Base-by-base conservation (phyloP, 768 basidiomycete species). In the Suillus hirtellus region DNA sequence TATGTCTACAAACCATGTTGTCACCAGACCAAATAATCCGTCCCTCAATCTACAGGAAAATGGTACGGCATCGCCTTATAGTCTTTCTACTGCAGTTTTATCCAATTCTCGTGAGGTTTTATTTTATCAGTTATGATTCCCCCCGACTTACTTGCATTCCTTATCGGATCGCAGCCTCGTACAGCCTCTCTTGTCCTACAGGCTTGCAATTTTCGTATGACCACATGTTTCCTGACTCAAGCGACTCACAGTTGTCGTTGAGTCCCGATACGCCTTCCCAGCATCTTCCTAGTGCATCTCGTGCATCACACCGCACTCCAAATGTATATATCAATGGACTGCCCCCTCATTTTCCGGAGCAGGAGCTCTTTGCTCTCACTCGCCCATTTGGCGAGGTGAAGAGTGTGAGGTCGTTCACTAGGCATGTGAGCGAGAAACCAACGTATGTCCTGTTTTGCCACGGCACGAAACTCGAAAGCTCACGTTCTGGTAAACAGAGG, bases 241-340 rank as follows among this genome's bases (percentile, higher is more conserved):
- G 56, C 49, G 63, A 72, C 35, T 66, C 70, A 27, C 47, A 61
- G 35, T 62, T 34, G 60, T 60, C 66, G 35, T 56, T 66, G 49
- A 61, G 53, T 35, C 47, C 67, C n/a, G 52, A 60, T 27, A 60
- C 68, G 6, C 69, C 66, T 37, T 63, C 63, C 3, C 70, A 69
- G 49, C 63, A 60, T 2, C 43, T 67, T 40, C 59, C 63, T 1
- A 14, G 63, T 19, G 62, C 44, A 8, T 59, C 59, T 38, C 56
- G 40, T 10, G 34, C 53, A 14, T 68, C 68, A 54, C 64, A 70
- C 47, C 70, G 68, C 27, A 86, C 89, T 1, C 90, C 92, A 0
- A 94, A 94, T 68, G 89, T 94, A 0, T 94, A 94, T 72, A 93
- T 94, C 77, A 94, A 94, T 69, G 92, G 92, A 14, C 82, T 95